Evolutionary conservation across 495 filamentous ascomycete genomes (phyloP).

Genomic region (Trichoderma gamsii): DNA sequence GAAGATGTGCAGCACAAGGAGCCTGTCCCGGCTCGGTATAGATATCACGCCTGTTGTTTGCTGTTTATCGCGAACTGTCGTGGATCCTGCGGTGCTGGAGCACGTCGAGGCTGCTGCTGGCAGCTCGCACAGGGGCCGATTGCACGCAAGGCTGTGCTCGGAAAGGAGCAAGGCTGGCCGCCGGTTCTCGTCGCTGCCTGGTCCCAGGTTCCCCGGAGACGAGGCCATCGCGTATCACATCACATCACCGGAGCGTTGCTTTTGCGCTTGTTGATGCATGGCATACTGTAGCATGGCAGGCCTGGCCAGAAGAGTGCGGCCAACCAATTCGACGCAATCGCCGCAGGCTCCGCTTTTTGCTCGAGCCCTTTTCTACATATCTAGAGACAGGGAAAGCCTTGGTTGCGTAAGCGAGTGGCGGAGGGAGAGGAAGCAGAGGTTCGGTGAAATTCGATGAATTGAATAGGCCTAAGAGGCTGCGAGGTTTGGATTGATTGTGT

Average conservation of each 20-base stretch:
- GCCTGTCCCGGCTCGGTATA: neutral
- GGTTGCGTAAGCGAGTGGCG: neutral
- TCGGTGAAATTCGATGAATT: neutral
- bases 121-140: no score
- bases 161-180: neutral
- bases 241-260: neutral
- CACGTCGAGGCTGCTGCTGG: no score
- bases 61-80: neutral
- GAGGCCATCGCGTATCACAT: neutral
- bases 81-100: neutral
- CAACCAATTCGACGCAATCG: neutral
- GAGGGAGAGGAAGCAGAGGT: neutral
- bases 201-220: neutral
- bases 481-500: no score
- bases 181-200: neutral
- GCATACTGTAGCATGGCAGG: slow-evolving; percentile 9
- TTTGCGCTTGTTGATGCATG: slow-evolving; percentile 11
- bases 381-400: neutral
- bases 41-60: neutral
- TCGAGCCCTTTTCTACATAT: neutral
- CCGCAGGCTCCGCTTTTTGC: neutral
- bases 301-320: neutral
- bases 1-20: neutral
- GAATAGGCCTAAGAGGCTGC: neutral
- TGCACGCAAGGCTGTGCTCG: neutral